A percentile compares a stretch with the other conserved stretches of the same genome.
Conservation (phyloP, 371 early-diverging fungal genomes). For the Mucor plumbeus region DNA sequence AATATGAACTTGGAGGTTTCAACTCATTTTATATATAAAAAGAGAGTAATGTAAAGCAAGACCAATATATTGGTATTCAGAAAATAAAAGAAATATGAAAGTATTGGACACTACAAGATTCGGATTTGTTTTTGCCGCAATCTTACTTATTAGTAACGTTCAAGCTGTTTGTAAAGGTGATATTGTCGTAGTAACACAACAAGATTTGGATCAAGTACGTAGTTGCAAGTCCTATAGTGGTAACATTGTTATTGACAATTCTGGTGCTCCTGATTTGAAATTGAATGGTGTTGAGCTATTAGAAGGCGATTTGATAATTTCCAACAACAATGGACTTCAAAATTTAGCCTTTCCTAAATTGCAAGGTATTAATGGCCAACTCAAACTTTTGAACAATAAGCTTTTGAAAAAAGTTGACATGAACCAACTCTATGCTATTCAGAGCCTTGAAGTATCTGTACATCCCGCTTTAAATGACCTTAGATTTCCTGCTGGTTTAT, state of each 20-base stretch:
- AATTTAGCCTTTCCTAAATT: constrained; percentile 42
- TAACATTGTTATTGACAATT: constrained; percentile 39
- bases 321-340: constrained; percentile 44
- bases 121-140: constrained; percentile 18
- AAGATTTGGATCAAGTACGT: constrained; percentile 46
- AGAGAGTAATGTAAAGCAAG: not conserved
- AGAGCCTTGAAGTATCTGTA: constrained; percentile 44
- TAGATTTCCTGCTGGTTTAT: constrained; percentile 43
- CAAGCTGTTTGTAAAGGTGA: constrained; percentile 37
- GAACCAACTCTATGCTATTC: constrained; percentile 39
- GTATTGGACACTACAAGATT: constrained; percentile 5
- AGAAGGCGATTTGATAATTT: constrained; percentile 49
- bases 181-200: constrained; percentile 35
- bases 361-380: constrained; percentile 47
- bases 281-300: constrained; percentile 43
- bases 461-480: constrained; percentile 50
- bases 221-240: constrained; percentile 52
- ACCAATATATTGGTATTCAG: not conserved
- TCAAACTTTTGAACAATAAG: constrained; percentile 53
- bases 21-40: not conserved
- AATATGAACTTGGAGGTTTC: constrained; percentile 3
- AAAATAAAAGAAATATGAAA: constrained; percentile 4
- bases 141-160: constrained; percentile 11
- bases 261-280: constrained; percentile 23
- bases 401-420: constrained; percentile 36